These are phyloP conservation scores for Microcos paniculata DNA, from an alignment of 345 rosid genomes.

Conservation along the genomic window DNA sequence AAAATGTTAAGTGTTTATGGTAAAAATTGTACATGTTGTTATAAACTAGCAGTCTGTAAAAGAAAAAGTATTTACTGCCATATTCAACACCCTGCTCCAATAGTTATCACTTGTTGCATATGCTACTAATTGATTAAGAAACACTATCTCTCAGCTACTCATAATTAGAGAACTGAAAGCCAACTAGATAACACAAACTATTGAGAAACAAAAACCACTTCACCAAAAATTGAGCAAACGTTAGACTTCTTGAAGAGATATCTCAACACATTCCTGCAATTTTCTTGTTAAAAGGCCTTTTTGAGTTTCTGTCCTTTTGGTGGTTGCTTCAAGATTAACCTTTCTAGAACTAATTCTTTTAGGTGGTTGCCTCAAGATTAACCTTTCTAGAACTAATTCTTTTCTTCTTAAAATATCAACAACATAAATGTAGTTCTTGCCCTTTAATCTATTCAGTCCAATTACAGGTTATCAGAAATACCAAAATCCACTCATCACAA, in stretches of 20 bases:
- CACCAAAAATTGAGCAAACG: neutral
- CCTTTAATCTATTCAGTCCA: neutral
- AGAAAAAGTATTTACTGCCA: neutral
- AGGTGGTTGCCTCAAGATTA: neutral
- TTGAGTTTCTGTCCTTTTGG: neutral
- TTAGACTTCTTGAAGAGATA: neutral
- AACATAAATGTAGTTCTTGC: neutral
- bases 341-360: neutral
- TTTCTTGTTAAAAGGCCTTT: neutral
- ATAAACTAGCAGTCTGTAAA: neutral
- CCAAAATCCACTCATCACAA: neutral
- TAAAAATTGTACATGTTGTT: neutral
- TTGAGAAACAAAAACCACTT: neutral
- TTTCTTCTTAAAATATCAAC: neutral
- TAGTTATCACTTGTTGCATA: neutral
- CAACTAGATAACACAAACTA: neutral
- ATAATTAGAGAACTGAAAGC: too few species aligned
- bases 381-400: neutral
- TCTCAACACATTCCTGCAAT: neutral
- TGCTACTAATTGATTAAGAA: neutral
- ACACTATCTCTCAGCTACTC: neutral
- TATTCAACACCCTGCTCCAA: neutral
- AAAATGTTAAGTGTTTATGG: conserved; percentile 6
- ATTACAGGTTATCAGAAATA: conserved; percentile 1
- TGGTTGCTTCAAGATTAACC: neutral